Base-by-base conservation (phyloP, 192 early-diverging fungal species). In the Linnemannia exigua region DNA sequence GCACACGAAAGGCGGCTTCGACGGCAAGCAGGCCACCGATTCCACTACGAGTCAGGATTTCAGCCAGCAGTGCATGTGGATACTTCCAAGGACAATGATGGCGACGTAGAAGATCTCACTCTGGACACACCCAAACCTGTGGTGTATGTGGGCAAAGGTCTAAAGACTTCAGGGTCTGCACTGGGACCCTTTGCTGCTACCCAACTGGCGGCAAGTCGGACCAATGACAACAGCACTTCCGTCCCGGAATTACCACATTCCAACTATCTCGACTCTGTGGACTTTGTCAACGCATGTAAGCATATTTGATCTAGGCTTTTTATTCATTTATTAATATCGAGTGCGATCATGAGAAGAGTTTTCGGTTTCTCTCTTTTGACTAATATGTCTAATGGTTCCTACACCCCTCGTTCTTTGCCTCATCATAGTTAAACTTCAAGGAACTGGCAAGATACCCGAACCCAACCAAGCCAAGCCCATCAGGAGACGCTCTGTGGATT, bases 241-340 rank as follows among this genome's bases (percentile, higher is more conserved):
- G 78, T 46, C 16, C 84, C 84, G 5, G 84, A 86, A 3, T 47
- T 86, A 28, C 84, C 84, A 0, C 78, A 86, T 36, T 79, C 78
- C 70, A 86, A 86, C 51, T 86, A 86, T 31, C 50, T 86, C 28
- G 84, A 86, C 47, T 80, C 84, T 68, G 75, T 86, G 31, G 84
- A 86, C 70, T 86, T 86, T 86, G 79, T 86, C 46, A 86, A 86
- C 22, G 84, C 84, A 76, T 86, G 84, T 86, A 86, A 68, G 84
- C 12, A 1, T 44, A 48, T 28, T 63, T n/a, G 2, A 50, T 2
- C 46, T 41, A 22, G n/a, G n/a, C n/a, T n/a, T n/a, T n/a, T n/a
- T n/a, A n/a, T n/a, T n/a, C n/a, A n/a, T n/a, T n/a, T n/a, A n/a
- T n/a, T n/a, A n/a, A n/a, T n/a, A n/a, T n/a, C n/a, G n/a, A n/a